A percentile compares a stretch with the other conserved stretches of the same genome.
Evolutionary conservation across 129 eudicot genomes (phyloP).

Genomic region (Tagetes patula): DNA sequence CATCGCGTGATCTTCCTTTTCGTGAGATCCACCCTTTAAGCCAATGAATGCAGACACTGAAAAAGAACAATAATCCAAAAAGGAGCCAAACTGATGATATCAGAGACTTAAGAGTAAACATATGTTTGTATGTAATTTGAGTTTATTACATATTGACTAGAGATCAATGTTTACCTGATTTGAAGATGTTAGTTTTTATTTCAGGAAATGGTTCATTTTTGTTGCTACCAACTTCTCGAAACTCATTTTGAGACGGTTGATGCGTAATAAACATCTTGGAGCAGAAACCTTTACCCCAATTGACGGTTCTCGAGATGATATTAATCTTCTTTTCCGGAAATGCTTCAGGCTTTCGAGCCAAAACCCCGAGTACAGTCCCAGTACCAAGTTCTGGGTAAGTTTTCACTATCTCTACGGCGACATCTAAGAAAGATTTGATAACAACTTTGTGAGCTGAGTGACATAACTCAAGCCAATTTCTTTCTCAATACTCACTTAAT

Average conservation of each 20-base stretch:
- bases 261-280: slow-evolving; percentile 10
- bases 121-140: background rate
- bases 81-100: background rate
- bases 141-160: background rate
- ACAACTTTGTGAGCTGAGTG: slow-evolving; percentile 11
- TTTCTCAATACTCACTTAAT: background rate
- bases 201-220: background rate
- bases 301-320: background rate
- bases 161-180: slow-evolving; percentile 12
- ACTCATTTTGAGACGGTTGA: background rate
- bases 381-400: slow-evolving; percentile 1
- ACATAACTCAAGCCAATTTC: background rate
- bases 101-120: background rate
- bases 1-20: slow-evolving; percentile 16
- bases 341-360: slow-evolving; percentile 11
- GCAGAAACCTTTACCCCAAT: background rate
- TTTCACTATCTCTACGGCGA: slow-evolving; percentile 37
- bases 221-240: slow-evolving; percentile 22
- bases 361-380: background rate
- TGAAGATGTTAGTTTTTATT: background rate
- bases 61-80: background rate
- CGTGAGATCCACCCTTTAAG: background rate
- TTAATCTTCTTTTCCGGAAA: background rate
- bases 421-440: slow-evolving; percentile 22
- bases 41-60: background rate